Evolutionary conservation across 176 grass and related monocot species (phyloP).

Genomic region (Eleusine indica): DNA sequence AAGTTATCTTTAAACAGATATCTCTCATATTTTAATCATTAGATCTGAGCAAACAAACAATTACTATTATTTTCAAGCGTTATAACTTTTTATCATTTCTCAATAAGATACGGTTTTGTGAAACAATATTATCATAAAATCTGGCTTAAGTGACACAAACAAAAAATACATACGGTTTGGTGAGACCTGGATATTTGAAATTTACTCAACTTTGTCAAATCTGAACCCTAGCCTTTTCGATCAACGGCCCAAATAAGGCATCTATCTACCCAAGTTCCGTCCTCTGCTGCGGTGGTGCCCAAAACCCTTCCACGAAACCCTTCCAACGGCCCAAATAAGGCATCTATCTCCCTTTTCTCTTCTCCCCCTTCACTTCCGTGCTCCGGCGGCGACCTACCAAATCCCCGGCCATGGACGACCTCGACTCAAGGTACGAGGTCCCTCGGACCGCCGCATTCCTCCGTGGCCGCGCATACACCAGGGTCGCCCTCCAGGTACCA

Average conservation of each 20-base stretch:
- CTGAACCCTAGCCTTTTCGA: background rate
- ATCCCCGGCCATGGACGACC: conserved; percentile 49
- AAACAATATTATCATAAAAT: too few relatives aligned
- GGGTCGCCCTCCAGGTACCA: conserved; percentile 77
- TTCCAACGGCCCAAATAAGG: too few relatives aligned
- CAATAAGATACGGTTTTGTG: too few relatives aligned
- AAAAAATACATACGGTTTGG: too few relatives aligned
- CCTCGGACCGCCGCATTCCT: conserved; percentile 61
- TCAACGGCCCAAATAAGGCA: background rate
- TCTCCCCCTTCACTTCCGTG: background rate
- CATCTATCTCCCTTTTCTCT: background rate
- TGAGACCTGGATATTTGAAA: too few relatives aligned
- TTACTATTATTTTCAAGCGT: too few relatives aligned
- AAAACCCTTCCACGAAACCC: background rate
- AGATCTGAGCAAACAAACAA: too few relatives aligned
- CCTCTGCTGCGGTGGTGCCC: background rate
- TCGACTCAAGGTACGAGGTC: conserved; percentile 69
- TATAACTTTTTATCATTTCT: too few relatives aligned
- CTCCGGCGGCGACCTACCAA: background rate
- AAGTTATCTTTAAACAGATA: too few relatives aligned
- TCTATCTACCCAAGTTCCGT: background rate
- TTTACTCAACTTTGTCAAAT: background rate
- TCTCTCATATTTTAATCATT: too few relatives aligned
- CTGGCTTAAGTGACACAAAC: too few relatives aligned
- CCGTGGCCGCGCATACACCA: conserved; percentile 56